Percentiles rank a stretch among this genome's conserved stretches.
These are phyloP conservation scores for Tylopilus sp. DNA, from an alignment of 1,284 basidiomycete genomes.

Conservation along the genomic window DNA sequence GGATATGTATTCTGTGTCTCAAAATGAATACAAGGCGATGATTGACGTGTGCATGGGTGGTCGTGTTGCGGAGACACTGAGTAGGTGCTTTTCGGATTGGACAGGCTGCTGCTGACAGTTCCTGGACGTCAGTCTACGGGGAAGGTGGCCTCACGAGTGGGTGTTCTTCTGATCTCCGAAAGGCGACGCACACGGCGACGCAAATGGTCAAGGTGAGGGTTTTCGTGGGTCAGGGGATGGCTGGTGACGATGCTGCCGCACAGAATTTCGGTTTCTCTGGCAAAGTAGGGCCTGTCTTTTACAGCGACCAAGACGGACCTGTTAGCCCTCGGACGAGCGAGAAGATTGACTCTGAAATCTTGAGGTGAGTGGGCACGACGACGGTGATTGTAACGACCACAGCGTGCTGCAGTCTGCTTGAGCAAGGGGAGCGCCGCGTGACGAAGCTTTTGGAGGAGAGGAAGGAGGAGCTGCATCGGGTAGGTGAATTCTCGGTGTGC, in stretches of 20 bases:
- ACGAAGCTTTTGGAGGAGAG: constrained; percentile 64
- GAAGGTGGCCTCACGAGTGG: constrained; percentile 85
- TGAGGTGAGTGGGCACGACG: constrained; percentile 50
- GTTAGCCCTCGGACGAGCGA: constrained; percentile 74
- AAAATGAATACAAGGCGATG: constrained; percentile 68
- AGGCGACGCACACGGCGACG: constrained; percentile 78
- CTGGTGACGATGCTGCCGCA: background rate
- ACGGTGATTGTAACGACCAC: accelerated
- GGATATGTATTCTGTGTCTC: constrained; percentile 70
- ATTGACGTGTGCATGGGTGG: constrained; percentile 94
- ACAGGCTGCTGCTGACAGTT: background rate
- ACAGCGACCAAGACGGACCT: constrained; percentile 64
- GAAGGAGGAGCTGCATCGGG: constrained; percentile 78
- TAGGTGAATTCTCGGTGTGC: constrained; percentile 36
- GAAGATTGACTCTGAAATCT: constrained; percentile 81
- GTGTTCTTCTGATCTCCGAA: constrained; percentile 81
- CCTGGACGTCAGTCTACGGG: constrained; percentile 67
- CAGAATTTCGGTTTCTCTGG: constrained; percentile 83
- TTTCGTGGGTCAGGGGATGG: background rate
- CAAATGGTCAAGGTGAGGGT: constrained; percentile 80
- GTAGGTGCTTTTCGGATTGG: constrained; percentile 38
- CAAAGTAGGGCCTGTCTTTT: constrained; percentile 80
- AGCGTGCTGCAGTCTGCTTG: constrained; percentile 56
- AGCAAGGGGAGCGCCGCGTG: constrained; percentile 71
- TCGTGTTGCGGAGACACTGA: constrained; percentile 88